A percentile compares a stretch with the other conserved stretches of the same genome.
Evolutionary conservation across 805 yeast genomes (phyloP).

Genomic region (Metschnikowia kunwiensis): DNA sequence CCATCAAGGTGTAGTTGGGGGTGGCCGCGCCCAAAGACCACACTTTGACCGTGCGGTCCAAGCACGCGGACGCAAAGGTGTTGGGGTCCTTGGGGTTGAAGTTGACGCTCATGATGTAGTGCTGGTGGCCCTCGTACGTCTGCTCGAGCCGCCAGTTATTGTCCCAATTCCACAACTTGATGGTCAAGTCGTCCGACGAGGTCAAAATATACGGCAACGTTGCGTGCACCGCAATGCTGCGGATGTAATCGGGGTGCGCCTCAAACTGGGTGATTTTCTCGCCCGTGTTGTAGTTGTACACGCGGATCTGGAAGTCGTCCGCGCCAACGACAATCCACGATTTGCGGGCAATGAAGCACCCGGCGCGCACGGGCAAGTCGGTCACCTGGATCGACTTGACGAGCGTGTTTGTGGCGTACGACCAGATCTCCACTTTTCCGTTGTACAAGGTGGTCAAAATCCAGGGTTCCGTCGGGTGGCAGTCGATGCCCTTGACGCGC

Average conservation of each 20-base stretch:
- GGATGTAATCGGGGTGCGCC: slow-evolving; percentile 96
- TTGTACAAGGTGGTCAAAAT: slow-evolving; percentile 85
- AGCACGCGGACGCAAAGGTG: slow-evolving; percentile 95
- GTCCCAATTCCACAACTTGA: slow-evolving; percentile 98
- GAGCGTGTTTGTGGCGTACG: slow-evolving; percentile 78
- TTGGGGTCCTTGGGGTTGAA: slow-evolving; percentile 97
- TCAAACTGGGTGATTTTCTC: slow-evolving; percentile 94
- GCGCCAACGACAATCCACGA: slow-evolving; percentile 96
- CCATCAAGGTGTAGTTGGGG: slow-evolving; percentile 88
- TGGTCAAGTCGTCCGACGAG: slow-evolving; percentile 86
- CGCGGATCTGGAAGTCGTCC: slow-evolving; percentile 92
- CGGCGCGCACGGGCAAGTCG: slow-evolving; percentile 95
- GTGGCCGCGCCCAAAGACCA: slow-evolving; percentile 88
- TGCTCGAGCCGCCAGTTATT: slow-evolving; percentile 87
- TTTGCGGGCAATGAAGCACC: slow-evolving; percentile 90
- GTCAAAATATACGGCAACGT: slow-evolving; percentile 85
- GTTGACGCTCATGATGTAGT: slow-evolving; percentile 90
- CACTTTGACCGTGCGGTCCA: slow-evolving; percentile 93
- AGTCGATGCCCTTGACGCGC: slow-evolving; percentile 95
- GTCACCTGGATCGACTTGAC: slow-evolving; percentile 92
- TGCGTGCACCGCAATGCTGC: slow-evolving; percentile 93
- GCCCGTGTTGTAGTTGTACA: slow-evolving; percentile 91
- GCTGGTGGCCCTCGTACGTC: slow-evolving; percentile 92
- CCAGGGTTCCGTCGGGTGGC: slow-evolving; percentile 99
- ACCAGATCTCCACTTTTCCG: slow-evolving; percentile 91